These are phyloP conservation scores for Physocladia obscura DNA, from an alignment of 192 early-diverging fungal genomes.

Conservation along the genomic window DNA sequence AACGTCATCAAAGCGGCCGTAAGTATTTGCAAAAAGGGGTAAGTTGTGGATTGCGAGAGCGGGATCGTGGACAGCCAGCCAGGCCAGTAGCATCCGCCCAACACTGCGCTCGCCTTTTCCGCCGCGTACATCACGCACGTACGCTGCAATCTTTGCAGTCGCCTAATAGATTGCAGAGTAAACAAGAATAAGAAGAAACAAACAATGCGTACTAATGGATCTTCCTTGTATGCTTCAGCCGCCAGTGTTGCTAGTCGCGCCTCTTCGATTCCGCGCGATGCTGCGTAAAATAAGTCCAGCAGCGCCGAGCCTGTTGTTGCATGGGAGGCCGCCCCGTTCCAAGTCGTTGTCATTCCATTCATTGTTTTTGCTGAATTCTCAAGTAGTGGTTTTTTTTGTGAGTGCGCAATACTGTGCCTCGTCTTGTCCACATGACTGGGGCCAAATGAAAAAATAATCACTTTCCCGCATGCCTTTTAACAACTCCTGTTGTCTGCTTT, in stretches of 20 bases:
- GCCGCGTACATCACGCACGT: slow-evolving; percentile 17
- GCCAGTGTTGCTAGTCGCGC: not conserved
- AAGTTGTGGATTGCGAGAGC: slow-evolving; percentile 1
- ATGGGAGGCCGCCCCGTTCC: slow-evolving; percentile 26
- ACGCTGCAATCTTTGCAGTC: slow-evolving; percentile 13
- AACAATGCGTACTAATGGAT: too few relatives aligned
- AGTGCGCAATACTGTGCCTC: too few relatives aligned
- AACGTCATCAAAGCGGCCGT: slow-evolving; percentile 21
- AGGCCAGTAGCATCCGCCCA: not conserved
- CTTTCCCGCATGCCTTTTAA: too few relatives aligned
- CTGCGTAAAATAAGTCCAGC: slow-evolving; percentile 23
- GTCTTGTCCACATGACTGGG: too few relatives aligned
- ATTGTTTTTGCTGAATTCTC: not conserved
- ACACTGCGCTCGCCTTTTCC: slow-evolving; percentile 19
- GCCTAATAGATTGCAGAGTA: too few relatives aligned
- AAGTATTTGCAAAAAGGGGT: not conserved
- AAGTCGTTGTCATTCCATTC: slow-evolving; percentile 3
- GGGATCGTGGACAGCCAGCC: slow-evolving; percentile 7
- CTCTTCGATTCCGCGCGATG: slow-evolving; percentile 3
- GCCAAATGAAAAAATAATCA: too few relatives aligned
- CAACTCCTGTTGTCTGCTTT: too few relatives aligned
- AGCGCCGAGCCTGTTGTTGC: slow-evolving; percentile 6
- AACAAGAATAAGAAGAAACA: too few relatives aligned
- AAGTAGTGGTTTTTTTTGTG: too few relatives aligned
- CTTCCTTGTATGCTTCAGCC: not conserved